Evolutionary conservation across 2,329 filamentous ascomycete species (phyloP).

Genomic region (Diplodia scrobiculata): DNA sequence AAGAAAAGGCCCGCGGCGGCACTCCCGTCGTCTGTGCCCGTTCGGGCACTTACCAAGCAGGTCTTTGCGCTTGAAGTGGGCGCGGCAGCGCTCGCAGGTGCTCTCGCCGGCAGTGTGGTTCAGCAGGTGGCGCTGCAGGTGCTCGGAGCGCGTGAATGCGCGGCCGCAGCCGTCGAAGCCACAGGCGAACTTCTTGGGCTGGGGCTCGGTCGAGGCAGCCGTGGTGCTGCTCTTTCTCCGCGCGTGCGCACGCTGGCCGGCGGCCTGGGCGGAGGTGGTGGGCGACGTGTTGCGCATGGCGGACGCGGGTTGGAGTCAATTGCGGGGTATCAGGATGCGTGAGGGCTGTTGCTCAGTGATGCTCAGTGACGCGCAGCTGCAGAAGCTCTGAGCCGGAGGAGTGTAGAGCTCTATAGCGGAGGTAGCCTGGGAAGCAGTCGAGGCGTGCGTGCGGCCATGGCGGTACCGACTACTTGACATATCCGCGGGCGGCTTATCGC

Average conservation of each 20-base stretch:
- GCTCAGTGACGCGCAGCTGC: slow-evolving; percentile 11
- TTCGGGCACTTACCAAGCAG: slow-evolving; percentile 53
- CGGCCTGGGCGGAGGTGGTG: background rate
- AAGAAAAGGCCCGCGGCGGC: slow-evolving; percentile 20
- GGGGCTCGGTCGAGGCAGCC: background rate
- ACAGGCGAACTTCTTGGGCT: slow-evolving; percentile 45
- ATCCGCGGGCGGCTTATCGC: slow-evolving; percentile 21
- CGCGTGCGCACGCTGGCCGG: slow-evolving; percentile 17
- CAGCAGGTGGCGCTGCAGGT: slow-evolving; percentile 60
- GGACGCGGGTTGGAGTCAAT: background rate
- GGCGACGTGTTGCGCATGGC: slow-evolving; percentile 24
- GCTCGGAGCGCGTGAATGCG: slow-evolving; percentile 60
- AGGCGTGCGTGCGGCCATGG: slow-evolving; percentile 8
- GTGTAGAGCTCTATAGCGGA: slow-evolving; percentile 8
- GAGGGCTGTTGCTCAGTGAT: background rate
- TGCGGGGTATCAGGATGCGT: background rate
- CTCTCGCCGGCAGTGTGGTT: slow-evolving; percentile 58
- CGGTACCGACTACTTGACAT: slow-evolving; percentile 5
- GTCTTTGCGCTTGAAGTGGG: slow-evolving; percentile 64
- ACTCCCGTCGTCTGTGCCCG: background rate
- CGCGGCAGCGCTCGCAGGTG: slow-evolving; percentile 61
- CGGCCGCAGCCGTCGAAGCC: slow-evolving; percentile 54
- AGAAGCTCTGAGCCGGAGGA: slow-evolving; percentile 2
- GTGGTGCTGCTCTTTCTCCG: slow-evolving; percentile 26
- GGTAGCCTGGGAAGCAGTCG: background rate